A percentile compares a stretch with the other conserved stretches of the same genome.
Conservation (phyloP, 2,329 filamentous ascomycete species). For the Microcyclospora pomicola region DNA sequence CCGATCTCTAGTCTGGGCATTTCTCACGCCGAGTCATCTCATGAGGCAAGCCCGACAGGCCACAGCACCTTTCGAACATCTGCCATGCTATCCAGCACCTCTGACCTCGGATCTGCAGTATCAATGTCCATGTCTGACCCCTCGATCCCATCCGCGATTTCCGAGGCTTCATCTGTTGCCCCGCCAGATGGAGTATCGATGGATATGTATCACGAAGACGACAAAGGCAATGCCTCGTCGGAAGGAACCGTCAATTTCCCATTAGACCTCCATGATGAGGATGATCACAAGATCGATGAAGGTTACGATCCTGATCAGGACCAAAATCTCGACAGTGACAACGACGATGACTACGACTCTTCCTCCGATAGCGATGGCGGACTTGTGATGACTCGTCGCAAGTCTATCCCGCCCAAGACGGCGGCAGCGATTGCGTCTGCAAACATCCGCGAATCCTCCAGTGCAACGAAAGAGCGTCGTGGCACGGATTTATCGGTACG, state of each 20-base stretch:
- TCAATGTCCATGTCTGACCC: slow-evolving; percentile 38
- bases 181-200: slow-evolving; percentile 12
- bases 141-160: slow-evolving; percentile 38
- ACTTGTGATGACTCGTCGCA: slow-evolving; percentile 25
- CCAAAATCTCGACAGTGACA: slow-evolving; percentile 26
- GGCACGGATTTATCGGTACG: slow-evolving; percentile 18
- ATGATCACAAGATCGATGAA: slow-evolving; percentile 16
- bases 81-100: slow-evolving; percentile 31
- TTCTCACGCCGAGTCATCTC: slow-evolving; percentile 17
- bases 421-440: not conserved
- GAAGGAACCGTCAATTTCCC: slow-evolving; percentile 22
- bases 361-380: slow-evolving; percentile 26
- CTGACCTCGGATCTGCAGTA: slow-evolving; percentile 34
- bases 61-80: slow-evolving; percentile 13
- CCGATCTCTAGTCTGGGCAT: slow-evolving; percentile 11
- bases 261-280: not conserved
- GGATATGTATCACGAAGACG: slow-evolving; percentile 22
- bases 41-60: slow-evolving; percentile 28
- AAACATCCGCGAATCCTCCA: not conserved
- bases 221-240: slow-evolving; percentile 17
- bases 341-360: slow-evolving; percentile 27
- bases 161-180: slow-evolving; percentile 32
- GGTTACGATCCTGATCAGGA: slow-evolving; percentile 21
- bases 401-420: slow-evolving; percentile 11
- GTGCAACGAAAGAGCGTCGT: slow-evolving; percentile 12